A percentile compares a stretch with the other conserved stretches of the same genome.
Evolutionary conservation across 2,329 filamentous ascomycete genomes (phyloP).

Genomic region (Pseudovirgaria hyperparasitica): DNA sequence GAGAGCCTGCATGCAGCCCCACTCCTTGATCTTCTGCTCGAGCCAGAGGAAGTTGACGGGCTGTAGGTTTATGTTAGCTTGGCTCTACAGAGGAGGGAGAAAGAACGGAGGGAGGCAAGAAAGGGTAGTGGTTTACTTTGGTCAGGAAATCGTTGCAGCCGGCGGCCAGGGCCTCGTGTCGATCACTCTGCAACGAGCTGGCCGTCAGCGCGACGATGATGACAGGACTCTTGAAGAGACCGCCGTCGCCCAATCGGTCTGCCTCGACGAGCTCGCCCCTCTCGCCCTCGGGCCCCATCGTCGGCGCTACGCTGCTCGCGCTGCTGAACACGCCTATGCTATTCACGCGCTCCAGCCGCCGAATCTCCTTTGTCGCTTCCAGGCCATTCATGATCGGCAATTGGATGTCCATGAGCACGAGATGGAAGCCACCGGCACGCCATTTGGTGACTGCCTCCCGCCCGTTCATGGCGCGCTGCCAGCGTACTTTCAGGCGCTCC

Average conservation of each 20-base stretch:
- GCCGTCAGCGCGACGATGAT: constrained; percentile 96
- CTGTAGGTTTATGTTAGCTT: constrained; percentile 33
- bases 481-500: constrained; percentile 87
- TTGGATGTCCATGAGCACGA: constrained; percentile 98
- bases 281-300: constrained; percentile 24
- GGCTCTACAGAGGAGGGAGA: neutral
- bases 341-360: constrained; percentile 78
- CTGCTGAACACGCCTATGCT: constrained; percentile 77
- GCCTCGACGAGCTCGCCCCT: constrained; percentile 38
- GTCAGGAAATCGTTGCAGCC: constrained; percentile 98
- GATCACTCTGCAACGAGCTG: constrained; percentile 85
- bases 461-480: constrained; percentile 95
- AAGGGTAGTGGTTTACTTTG: constrained; percentile 50
- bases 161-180: constrained; percentile 85
- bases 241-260: constrained; percentile 52
- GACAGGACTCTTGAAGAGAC: constrained; percentile 85
- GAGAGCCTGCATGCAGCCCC: constrained; percentile 98
- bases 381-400: constrained; percentile 92
- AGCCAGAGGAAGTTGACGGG: constrained; percentile 97
- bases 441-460: constrained; percentile 88
- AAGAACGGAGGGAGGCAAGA: neutral
- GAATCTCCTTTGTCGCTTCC: constrained; percentile 89
- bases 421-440: constrained; percentile 82
- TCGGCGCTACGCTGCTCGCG: constrained; percentile 30
- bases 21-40: constrained; percentile 95